Base-by-base conservation (phyloP, 495 filamentous ascomycete genomes). In the Cercophora newfieldiana region DNA sequence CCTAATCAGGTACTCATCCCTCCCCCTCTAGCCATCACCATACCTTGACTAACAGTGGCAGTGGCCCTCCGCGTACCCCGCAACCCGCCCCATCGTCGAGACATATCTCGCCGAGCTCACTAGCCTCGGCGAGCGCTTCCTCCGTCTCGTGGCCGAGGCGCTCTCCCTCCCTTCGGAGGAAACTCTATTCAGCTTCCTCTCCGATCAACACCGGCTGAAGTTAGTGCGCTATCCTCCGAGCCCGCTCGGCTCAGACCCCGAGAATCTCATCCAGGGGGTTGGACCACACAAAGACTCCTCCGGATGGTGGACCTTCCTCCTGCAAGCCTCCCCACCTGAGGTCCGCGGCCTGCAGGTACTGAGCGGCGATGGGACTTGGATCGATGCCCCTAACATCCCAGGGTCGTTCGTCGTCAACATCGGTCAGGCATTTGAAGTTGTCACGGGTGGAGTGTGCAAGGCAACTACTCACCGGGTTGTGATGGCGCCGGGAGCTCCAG, bases 201-300 rank as follows among this genome's bases (percentile, higher is more conserved):
- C 79, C 3, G 80, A 83, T 22, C 82, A 85, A 55, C 83, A 86
- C 68, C 81, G 85, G 14, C 75, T 86, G 48, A 86, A 86, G 66
- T 72, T 86, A 26, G 72, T 85, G 2, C 82, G 81, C 51, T 85
- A 87, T 57, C 81, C 81, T 1, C 67, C 78, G 68, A 22, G 70
- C 31, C 16, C 64, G 7, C 6, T 10, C 1, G 18, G 30, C 7
- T 21, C 18, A 25, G 53, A 54, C 21, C 51, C 24, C 8, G 60
- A 62, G 3, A 48, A 44, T 29, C 31, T 55, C 5, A 63, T 57
- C 8, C 83, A 84, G 73, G 84, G 83, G 0, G 82, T 86, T 7
- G 84, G 84, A 1, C 81, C 84, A 2, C 83, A 86, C 70, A 86
- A 85, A 65, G 83, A 86, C 63, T 84, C 82, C 1, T 82, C 82